Base-by-base conservation (phyloP, 345 rosid genomes). In the Salix exigua region DNA sequence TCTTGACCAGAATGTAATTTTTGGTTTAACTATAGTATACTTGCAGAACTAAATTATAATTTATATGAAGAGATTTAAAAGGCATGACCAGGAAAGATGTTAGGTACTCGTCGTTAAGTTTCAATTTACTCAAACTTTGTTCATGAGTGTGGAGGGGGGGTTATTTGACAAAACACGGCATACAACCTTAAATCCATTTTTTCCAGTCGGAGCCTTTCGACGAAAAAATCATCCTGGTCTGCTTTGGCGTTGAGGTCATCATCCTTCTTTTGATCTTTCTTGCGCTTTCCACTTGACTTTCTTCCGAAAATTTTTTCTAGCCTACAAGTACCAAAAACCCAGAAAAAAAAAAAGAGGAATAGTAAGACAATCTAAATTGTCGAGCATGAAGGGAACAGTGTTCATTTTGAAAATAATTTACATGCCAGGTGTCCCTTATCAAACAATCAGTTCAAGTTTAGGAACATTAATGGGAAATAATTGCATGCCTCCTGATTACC, bases 131-230 rank as follows among this genome's bases (percentile, higher is more conserved):
- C 21, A n/a, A 71, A 71, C 58, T 53, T 26, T 13, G 21, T 53
- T 21, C 65, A 71, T 51, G 18, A 31, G 14, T 12, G 46, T 31
- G 44, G 37, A 25, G 18, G 23, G 19, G 28, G 23, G 9, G 23
- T 40, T 68, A 7, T 68, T 42, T 40, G 4, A n/a, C 11, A 58
- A 58, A 81, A 67, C 28, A 33, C 50, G 60, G 72, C 38, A 16
- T 26, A 75, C 64, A 77, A 92, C 99, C 97, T 93, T 72, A 93
- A 70, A 72, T 86, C 87, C 89, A 92, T 84, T 73, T 90, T 95
- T 76, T 95, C 97, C 67, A 95, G 89, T 70, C 96, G 94, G 63
- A 90, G 88, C 25, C 99, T 89, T 76, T 93, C 97, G 58, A 95
- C 96, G 76, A 11, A 78, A 19, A 93, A 33, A 70, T 89, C 89